phyloP scores from a whole-genome alignment of 306 rosid species.

The Cyclanthera cordifolia region DNA sequence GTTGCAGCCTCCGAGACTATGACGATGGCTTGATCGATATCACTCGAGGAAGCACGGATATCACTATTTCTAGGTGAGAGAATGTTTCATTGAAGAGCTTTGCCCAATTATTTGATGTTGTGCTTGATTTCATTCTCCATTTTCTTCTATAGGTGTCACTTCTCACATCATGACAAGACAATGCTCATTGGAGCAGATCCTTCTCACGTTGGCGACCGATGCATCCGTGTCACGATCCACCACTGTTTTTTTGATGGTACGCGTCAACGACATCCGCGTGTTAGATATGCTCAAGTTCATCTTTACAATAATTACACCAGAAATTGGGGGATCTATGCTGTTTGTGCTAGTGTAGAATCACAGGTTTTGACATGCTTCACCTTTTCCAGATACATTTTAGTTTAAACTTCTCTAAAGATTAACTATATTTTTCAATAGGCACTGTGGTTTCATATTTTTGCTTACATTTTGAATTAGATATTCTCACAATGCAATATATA shows the following conservation, averaged over 20 bases:
- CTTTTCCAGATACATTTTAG: not conserved
- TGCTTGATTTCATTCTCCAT: constrained; percentile 10
- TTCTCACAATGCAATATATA: constrained; percentile 82
- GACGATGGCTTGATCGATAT: constrained; percentile 89
- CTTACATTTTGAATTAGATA: constrained; percentile 37
- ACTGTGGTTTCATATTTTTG: not conserved
- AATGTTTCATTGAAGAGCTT: not conserved
- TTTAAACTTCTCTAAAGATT: not conserved
- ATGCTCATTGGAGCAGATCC: constrained; percentile 90
- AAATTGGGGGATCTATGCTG: constrained; percentile 99
- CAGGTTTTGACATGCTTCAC: constrained; percentile 32
- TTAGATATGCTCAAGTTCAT: constrained; percentile 74
- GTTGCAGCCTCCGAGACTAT: constrained; percentile 70
- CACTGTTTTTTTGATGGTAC: constrained; percentile 89
- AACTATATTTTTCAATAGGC: not conserved
- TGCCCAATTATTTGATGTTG: not conserved
- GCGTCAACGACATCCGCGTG: constrained; percentile 92
- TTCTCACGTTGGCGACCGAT: constrained; percentile 58
- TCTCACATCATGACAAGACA: constrained; percentile 65
- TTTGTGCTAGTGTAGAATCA: constrained; percentile 92
- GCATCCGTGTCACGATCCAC: constrained; percentile 83
- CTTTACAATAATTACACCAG: constrained; percentile 76
- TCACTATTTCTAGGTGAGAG: constrained; percentile 74
- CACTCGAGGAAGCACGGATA: constrained; percentile 68
- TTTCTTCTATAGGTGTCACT: constrained; percentile 57